Percentiles rank a stretch among this genome's conserved stretches.
Conservation (phyloP, 108 stramenopile genomes). For the Stephanodiscus minutulus region DNA sequence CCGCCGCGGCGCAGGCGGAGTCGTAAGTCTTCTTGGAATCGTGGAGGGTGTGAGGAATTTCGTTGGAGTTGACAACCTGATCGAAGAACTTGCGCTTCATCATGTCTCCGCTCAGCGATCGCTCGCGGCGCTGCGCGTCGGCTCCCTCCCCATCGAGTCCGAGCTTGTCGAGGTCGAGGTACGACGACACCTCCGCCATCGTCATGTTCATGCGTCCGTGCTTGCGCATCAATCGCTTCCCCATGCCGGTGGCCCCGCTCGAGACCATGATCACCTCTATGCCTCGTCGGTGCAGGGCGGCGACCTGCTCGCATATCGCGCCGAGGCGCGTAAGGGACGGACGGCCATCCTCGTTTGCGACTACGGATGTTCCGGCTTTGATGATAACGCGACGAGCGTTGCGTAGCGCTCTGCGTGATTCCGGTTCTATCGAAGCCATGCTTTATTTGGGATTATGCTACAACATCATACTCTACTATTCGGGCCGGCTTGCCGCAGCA, state of each 20-base stretch:
- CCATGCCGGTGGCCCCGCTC: conserved; percentile 87
- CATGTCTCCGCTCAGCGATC: conserved; percentile 19
- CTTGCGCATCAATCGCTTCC: conserved; percentile 75
- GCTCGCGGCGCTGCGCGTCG: not conserved
- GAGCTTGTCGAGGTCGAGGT: not conserved
- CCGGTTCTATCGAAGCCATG: conserved; percentile 26
- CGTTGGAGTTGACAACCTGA: conserved; percentile 46
- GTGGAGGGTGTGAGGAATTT: conserved; percentile 58
- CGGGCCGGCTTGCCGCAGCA: too few species aligned
- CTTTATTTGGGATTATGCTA: not conserved
- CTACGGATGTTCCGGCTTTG: conserved; percentile 90
- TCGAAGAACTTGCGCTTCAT: conserved; percentile 42
- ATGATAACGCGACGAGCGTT: conserved; percentile 76
- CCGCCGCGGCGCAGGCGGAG: conserved; percentile 95
- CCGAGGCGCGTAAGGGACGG: conserved; percentile 89
- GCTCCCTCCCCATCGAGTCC: conserved; percentile 1
- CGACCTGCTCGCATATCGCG: conserved; percentile 88
- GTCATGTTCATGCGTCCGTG: conserved; percentile 70
- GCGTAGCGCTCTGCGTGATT: conserved; percentile 61
- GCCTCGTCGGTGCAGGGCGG: conserved; percentile 73
- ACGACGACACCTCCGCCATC: conserved; percentile 52
- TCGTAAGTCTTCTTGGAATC: conserved; percentile 88
- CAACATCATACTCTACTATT: too few species aligned
- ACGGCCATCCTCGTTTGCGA: conserved; percentile 86
- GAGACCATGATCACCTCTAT: conserved; percentile 84